Percentiles rank a stretch among this genome's conserved stretches.
Evolutionary conservation across 1,139 yeast species (phyloP).

Genomic region (Magnusiomyces suaveolens): DNA sequence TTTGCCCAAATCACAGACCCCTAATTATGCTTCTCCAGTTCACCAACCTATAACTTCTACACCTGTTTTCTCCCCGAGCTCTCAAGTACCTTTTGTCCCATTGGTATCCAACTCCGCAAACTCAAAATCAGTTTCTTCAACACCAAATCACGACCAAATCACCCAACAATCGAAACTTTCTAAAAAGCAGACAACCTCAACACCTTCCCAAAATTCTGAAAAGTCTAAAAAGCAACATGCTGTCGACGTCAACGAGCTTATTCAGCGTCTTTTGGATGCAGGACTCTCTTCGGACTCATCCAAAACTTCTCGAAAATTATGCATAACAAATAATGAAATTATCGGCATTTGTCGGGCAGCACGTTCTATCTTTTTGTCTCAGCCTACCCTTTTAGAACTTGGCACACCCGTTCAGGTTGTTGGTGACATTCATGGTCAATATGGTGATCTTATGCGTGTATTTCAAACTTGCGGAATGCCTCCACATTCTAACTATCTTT

Average conservation of each 20-base stretch:
- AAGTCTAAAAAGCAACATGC: constrained; percentile 5
- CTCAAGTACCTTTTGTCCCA: too few relatives aligned
- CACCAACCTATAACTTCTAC: not conserved
- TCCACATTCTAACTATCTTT: constrained; percentile 66
- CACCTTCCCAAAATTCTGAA: not conserved
- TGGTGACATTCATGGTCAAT: constrained; percentile 85
- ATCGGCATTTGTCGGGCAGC: constrained; percentile 57
- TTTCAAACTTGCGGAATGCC: constrained; percentile 74
- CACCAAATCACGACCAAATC: too few relatives aligned
- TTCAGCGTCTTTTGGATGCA: constrained; percentile 20
- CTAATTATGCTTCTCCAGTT: not conserved
- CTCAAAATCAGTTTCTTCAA: too few relatives aligned
- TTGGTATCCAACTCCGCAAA: too few relatives aligned
- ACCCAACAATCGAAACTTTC: too few relatives aligned
- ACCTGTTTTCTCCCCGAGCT: too few relatives aligned
- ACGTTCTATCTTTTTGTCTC: constrained; percentile 59
- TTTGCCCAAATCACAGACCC: too few relatives aligned
- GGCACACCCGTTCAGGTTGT: constrained; percentile 82
- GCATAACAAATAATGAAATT: constrained; percentile 45
- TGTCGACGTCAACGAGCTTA: constrained; percentile 18
- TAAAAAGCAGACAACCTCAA: not conserved
- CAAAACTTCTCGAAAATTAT: constrained; percentile 18
- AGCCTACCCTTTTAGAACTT: constrained; percentile 65
- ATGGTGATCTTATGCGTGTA: constrained; percentile 61
- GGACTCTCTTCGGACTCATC: constrained; percentile 13